phyloP scores from a whole-genome alignment of 2,329 filamentous ascomycete species.

The Lachnellula subtilissima region DNA sequence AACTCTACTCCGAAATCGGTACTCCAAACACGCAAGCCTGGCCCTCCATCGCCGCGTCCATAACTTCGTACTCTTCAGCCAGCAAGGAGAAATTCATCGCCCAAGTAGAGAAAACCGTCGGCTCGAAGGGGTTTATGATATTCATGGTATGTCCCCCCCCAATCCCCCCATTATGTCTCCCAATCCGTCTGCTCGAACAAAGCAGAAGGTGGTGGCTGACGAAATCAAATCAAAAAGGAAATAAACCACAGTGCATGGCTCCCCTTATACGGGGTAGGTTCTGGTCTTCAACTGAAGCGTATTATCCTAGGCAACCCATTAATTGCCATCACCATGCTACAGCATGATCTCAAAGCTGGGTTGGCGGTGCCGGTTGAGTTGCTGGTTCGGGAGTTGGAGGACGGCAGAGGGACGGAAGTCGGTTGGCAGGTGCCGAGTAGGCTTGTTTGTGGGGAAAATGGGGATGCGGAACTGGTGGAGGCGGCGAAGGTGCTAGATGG shows the following conservation, averaged over 20 bases:
- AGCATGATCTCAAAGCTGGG: slow-evolving; percentile 15
- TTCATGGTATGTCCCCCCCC: slow-evolving; percentile 8
- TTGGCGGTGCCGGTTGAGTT: slow-evolving; percentile 23
- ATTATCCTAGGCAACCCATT: slow-evolving; percentile 25
- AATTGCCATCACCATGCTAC: slow-evolving; percentile 23
- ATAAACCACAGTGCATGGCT: slow-evolving; percentile 21
- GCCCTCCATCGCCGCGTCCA: slow-evolving; percentile 4
- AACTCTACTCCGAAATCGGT: slow-evolving; percentile 19
- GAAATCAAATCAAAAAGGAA: slow-evolving; percentile 9
- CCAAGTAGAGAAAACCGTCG: slow-evolving; percentile 4
- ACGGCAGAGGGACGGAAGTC: slow-evolving; percentile 14
- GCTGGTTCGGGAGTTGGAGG: slow-evolving; percentile 14
- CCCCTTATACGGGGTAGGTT: slow-evolving; percentile 14
- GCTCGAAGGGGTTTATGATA: slow-evolving; percentile 22
- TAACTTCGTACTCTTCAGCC: background rate
- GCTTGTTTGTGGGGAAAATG: slow-evolving; percentile 13
- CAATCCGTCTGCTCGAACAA: background rate
- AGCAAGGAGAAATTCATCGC: slow-evolving; percentile 10
- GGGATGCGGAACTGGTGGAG: slow-evolving; percentile 6
- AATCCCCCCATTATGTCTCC: background rate
- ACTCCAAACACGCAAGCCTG: background rate
- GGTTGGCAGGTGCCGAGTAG: slow-evolving; percentile 18
- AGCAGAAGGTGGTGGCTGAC: background rate
- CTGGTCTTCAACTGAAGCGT: slow-evolving; percentile 12
- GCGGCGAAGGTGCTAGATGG: slow-evolving; percentile 15